phyloP scores from a whole-genome alignment of 768 basidiomycete genomes.

The Boletus pseudo-olivaceus region DNA sequence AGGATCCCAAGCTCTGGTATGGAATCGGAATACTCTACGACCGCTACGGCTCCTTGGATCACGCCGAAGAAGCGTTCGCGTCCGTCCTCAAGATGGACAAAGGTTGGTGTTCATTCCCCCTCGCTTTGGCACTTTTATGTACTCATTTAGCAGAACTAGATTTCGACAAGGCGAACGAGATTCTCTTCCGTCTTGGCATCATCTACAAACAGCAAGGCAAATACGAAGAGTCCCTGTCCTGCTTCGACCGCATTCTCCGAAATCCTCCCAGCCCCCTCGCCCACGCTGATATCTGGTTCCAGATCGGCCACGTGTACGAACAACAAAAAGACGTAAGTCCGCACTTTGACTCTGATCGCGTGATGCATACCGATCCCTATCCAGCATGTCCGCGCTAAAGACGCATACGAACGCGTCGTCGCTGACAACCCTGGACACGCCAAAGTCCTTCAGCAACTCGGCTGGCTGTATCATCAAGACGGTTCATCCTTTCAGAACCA shows the following conservation, averaged over 20 bases:
- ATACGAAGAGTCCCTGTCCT: slow-evolving; percentile 81
- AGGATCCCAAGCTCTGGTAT: slow-evolving; percentile 99
- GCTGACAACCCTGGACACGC: slow-evolving; percentile 91
- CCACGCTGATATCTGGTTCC: slow-evolving; percentile 99
- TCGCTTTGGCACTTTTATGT: slow-evolving; percentile 18
- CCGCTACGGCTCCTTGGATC: slow-evolving; percentile 96
- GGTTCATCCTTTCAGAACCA: slow-evolving; percentile 95
- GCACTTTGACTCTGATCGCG: neutral
- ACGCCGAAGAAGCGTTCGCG: slow-evolving; percentile 97
- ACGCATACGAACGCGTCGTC: slow-evolving; percentile 95
- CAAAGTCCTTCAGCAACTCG: slow-evolving; percentile 96
- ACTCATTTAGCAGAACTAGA: slow-evolving; percentile 47
- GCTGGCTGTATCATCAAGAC: slow-evolving; percentile 96
- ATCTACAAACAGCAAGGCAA: slow-evolving; percentile 99
- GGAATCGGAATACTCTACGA: slow-evolving; percentile 99
- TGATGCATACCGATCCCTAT: slow-evolving; percentile 11
- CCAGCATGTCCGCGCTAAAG: slow-evolving; percentile 85
- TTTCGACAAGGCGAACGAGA: slow-evolving; percentile 98
- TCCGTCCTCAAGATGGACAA: slow-evolving; percentile 97
- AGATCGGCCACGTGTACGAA: slow-evolving; percentile 98
- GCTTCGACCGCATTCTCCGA: slow-evolving; percentile 95
- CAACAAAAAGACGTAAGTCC: slow-evolving; percentile 88
- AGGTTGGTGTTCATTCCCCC: slow-evolving; percentile 46
- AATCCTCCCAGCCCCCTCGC: slow-evolving; percentile 95
- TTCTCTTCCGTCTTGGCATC: slow-evolving; percentile 95